Base-by-base conservation (phyloP, 208 protist species). In the Polymyxa betae region DNA sequence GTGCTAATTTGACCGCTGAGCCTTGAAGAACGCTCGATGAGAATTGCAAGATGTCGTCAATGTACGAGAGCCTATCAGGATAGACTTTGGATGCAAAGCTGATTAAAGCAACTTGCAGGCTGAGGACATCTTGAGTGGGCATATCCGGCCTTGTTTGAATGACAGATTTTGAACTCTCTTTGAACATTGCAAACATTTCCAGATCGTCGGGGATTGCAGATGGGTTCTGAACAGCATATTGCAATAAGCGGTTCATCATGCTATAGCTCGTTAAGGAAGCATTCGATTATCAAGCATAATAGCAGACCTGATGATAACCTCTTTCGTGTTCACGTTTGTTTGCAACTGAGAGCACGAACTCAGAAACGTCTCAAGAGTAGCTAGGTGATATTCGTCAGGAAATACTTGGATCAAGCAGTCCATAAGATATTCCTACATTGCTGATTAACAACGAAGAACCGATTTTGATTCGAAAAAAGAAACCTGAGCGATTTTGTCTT, bases 381-480 rank as follows among this genome's bases (percentile, higher is more conserved):
- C 92, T 0, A 99, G 95, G 93, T 99, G 98, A 91, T 98, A 98
- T 88, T 99, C 97, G 92, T 98, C 97, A 0, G 98, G 97, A 92
- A 99, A 99, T 0, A 99, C 97, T 93, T 99, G 97, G 66, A 99
- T 97, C 66, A 99, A 94, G 77, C 98, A 95, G 90, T 99, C 98
- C 94, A 99, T 97, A 38, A 99, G 93, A 94, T 99, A 99, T 94
- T 99, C 96, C 95, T 93, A 90, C 12, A 88, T n/a, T 20, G 20
- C 12, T 24, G 24, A n/a, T 5, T n/a, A 49, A 88, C 5, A 5
- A 88, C 24, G 38, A 88, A n/a, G 43, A 5, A 88, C 43, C 38
- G 38, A n/a, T 88, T 5, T n/a, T 88, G 12, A 5, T n/a, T n/a
- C 20, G 40, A 88, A n/a, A 68, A n/a, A 68, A 68, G 24, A 68